Conservation (phyloP, 495 filamentous ascomycete genomes). For the Alectoria sarmentosa region DNA sequence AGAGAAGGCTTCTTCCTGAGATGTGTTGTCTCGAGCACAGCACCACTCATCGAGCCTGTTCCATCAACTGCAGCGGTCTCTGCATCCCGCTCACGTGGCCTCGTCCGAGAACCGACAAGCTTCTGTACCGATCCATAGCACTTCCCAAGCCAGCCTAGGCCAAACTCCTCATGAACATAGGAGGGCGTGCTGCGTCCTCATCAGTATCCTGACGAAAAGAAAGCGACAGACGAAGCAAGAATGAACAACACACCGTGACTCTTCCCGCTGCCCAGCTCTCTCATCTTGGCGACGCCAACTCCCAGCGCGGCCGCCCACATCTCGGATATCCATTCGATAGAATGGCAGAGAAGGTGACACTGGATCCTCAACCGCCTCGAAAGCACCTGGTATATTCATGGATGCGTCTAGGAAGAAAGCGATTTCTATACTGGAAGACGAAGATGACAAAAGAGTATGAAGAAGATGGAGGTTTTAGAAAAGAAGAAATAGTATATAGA, state of each 20-base stretch:
- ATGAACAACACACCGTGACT: not conserved
- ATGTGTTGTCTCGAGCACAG: not conserved
- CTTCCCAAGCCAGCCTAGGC: not conserved
- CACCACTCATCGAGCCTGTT: fast-evolving
- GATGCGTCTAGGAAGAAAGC: not conserved
- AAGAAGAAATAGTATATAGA: not conserved
- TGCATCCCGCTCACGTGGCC: not conserved
- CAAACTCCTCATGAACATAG: fast-evolving
- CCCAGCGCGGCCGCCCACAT: not conserved
- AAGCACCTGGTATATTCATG: not conserved
- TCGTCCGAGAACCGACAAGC: not conserved
- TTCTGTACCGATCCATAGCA: not conserved
- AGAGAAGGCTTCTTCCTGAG: not conserved
- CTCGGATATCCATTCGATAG: not conserved
- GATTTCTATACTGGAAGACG: not conserved
- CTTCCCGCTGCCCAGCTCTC: not conserved
- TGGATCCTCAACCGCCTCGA: not conserved
- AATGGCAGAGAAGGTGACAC: not conserved
- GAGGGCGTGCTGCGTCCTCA: not conserved
- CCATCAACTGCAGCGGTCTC: not conserved
- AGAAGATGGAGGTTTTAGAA: not conserved
- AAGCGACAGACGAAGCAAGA: not conserved
- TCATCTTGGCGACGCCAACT: not conserved
- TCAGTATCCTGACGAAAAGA: not conserved
- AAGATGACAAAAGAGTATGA: not conserved